Evolutionary conservation across 2,329 filamentous ascomycete species (phyloP).

Genomic region (Pezicula neosporulosa): DNA sequence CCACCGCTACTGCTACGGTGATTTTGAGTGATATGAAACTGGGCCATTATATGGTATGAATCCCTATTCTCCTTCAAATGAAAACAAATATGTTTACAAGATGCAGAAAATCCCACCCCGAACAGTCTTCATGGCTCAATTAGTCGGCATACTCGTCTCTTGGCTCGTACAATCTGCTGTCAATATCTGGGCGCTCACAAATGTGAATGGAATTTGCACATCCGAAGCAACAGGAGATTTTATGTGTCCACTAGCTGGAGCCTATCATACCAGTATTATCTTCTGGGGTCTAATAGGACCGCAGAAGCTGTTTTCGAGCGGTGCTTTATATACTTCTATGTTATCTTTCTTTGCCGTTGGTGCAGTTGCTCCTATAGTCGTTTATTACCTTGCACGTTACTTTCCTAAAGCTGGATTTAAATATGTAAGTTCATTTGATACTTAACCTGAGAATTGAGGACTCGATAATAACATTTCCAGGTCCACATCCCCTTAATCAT

Average conservation of each 20-base stretch:
- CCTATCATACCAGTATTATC: constrained; percentile 60
- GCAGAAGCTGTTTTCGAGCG: constrained; percentile 59
- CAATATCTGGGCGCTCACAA: constrained; percentile 44
- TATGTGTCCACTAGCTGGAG: constrained; percentile 58
- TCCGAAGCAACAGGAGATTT: constrained; percentile 51
- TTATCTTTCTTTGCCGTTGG: constrained; percentile 50
- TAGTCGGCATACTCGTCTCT: constrained; percentile 43
- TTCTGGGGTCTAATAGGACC: constrained; percentile 59
- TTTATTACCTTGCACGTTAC: constrained; percentile 29
- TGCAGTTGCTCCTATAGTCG: constrained; percentile 47
- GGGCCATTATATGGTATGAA: constrained; percentile 50
- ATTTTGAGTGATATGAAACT: constrained; percentile 36
- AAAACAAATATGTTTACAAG: neutral
- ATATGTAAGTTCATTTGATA: no score
- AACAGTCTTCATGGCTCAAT: constrained; percentile 46
- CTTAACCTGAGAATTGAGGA: no score
- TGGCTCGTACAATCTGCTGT: constrained; percentile 45
- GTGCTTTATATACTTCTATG: constrained; percentile 52
- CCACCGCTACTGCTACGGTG: constrained; percentile 39
- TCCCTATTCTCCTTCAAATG: neutral
- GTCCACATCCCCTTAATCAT: constrained; percentile 26
- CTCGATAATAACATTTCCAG: neutral
- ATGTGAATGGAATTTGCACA: constrained; percentile 41
- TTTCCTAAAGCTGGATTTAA: no score
- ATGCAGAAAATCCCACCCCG: constrained; percentile 50